These are phyloP conservation scores for Tillandsia fasciculata DNA, from an alignment of 176 grass and related monocot species.

Conservation along the genomic window DNA sequence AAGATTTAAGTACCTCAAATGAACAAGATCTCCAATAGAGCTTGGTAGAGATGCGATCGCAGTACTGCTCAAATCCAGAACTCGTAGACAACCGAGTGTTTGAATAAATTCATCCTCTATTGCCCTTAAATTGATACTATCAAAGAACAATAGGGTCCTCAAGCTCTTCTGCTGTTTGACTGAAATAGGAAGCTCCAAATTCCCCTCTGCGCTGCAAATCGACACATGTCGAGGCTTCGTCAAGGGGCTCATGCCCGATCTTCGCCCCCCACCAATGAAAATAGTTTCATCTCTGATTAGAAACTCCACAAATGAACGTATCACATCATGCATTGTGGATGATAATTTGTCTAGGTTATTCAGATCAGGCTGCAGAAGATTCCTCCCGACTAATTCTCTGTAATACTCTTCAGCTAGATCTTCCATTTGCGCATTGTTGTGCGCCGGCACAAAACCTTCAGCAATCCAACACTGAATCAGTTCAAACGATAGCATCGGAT, in stretches of 20 bases:
- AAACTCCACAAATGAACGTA: slow-evolving; percentile 37
- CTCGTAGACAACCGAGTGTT: slow-evolving; percentile 38
- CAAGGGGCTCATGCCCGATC: slow-evolving; percentile 20
- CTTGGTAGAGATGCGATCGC: slow-evolving; percentile 43
- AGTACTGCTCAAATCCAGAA: slow-evolving; percentile 50
- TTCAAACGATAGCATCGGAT: slow-evolving; percentile 30
- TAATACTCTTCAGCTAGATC: slow-evolving; percentile 63
- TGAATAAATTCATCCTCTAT: slow-evolving; percentile 40
- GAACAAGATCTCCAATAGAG: slow-evolving; percentile 49
- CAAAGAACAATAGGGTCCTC: slow-evolving; percentile 52
- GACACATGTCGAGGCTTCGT: slow-evolving; percentile 49
- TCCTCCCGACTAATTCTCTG: slow-evolving; percentile 51
- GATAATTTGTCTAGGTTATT: slow-evolving; percentile 34
- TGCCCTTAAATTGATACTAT: slow-evolving; percentile 38
- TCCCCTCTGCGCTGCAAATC: slow-evolving; percentile 41
- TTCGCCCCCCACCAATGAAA: slow-evolving; percentile 39
- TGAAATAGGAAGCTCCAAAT: slow-evolving; percentile 34
- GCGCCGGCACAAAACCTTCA: slow-evolving; percentile 49
- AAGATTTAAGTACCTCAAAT: slow-evolving; percentile 77
- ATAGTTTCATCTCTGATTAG: slow-evolving; percentile 58
- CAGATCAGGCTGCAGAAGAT: slow-evolving; percentile 48
- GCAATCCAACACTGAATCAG: slow-evolving; percentile 63
- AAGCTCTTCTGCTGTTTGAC: slow-evolving; percentile 62
- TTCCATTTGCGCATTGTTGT: slow-evolving; percentile 29
- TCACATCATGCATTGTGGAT: slow-evolving; percentile 54